Base-by-base conservation (phyloP, 2,329 filamentous ascomycete species). In the Achaetomium macrosporum region DNA sequence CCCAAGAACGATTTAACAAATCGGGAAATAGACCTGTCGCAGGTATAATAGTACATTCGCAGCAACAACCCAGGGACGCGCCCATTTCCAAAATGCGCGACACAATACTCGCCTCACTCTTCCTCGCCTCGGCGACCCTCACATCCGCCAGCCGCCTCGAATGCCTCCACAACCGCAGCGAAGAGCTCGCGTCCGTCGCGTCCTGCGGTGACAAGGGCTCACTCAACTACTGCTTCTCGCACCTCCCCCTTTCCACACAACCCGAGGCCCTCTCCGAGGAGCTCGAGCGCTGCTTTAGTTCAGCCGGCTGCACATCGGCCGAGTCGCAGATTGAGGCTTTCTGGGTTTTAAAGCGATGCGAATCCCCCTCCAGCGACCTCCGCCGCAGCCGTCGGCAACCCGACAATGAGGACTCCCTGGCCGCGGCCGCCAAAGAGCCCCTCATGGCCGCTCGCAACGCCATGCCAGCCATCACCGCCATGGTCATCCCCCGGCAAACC, bases 121-220 rank as follows among this genome's bases (percentile, higher is more conserved):
- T 72, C 54, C 59, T 69, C 56, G 65, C 66, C 55, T 66, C 63
- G 61, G 70, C 64, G 51, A 67, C 61, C 50, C 61, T 65, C 57
- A 53, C 64, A 25, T 59, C 63, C 54, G 64, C 66, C 57, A 50
- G 65, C 57, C 59, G 66, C 39, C 49, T 64, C 57, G 66, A 70
- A 60, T 78, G 76, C 61, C 62, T 79, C 50, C 63, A 64, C 46
- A 56, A 63, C 48, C 65, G 71, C 57, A 67, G 70, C 56, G 50
- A 57, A 20, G 66, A 71, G 46, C 67, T 79, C 45, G 71, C 73
- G 43, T 57, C 53, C 15, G 63, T 66, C 37, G 67, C 75, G 13
- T 66, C 67, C 49, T 79, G 77, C 63, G 76, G 74, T 43, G 64
- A 76, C 60, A 62, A 64, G 52, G 66, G 64, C 51, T 66, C 70